These are phyloP conservation scores for Colletotrichum sp. DNA, from an alignment of 2,329 filamentous ascomycete species.

Conservation along the genomic window DNA sequence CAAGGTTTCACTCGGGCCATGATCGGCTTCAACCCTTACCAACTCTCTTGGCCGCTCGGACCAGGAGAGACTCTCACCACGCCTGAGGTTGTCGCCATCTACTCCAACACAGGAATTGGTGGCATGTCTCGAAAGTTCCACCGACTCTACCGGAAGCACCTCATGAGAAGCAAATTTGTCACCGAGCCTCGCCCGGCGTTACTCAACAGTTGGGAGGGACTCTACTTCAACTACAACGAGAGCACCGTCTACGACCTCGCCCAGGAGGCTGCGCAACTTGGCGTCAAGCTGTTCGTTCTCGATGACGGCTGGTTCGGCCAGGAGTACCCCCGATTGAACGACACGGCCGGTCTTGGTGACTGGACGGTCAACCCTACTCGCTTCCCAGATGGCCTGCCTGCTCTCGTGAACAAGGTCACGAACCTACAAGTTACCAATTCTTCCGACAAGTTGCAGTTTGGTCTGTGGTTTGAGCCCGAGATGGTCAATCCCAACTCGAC, in stretches of 20 bases:
- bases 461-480: constrained; percentile 71
- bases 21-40: constrained; percentile 64
- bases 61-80: constrained; percentile 63
- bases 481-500: constrained; percentile 70
- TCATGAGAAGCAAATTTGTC: constrained; percentile 62
- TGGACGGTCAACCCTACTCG: constrained; percentile 63
- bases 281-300: constrained; percentile 67
- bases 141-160: constrained; percentile 63
- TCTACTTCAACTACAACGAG: constrained; percentile 63
- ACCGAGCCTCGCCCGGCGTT: constrained; percentile 56
- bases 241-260: constrained; percentile 60
- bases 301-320: constrained; percentile 73
- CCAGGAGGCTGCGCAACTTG: constrained; percentile 59
- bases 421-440: constrained; percentile 52
- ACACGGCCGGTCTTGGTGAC: constrained; percentile 65
- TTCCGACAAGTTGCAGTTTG: constrained; percentile 58
- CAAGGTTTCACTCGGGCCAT: constrained; percentile 65
- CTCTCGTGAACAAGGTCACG: constrained; percentile 57
- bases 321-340: constrained; percentile 63
- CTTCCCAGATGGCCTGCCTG: constrained; percentile 61
- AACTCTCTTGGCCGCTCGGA: constrained; percentile 61
- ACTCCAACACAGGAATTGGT: constrained; percentile 62
- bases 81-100: constrained; percentile 67
- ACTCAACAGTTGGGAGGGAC: constrained; percentile 71
- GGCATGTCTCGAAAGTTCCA: constrained; percentile 68